A percentile compares a stretch with the other conserved stretches of the same genome.
Conservation (phyloP, 83 land plant genomes). For the Larix sibirica region DNA sequence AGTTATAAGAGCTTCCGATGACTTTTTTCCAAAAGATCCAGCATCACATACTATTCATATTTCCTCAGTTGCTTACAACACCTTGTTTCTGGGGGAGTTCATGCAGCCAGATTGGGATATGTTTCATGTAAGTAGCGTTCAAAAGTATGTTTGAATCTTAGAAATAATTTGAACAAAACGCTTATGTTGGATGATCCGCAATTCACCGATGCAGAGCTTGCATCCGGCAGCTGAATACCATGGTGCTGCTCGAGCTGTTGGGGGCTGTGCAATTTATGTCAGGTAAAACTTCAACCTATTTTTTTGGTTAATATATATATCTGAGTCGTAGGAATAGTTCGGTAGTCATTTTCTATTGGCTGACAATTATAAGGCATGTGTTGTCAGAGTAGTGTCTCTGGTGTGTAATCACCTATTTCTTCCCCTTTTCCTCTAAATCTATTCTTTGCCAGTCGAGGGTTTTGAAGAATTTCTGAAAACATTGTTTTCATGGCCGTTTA, state of each 20-base stretch:
- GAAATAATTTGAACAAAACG: no score
- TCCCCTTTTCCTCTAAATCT: no score
- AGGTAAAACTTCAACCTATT: conserved; percentile 41
- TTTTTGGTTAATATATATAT: no score
- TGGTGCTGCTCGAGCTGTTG: conserved; percentile 88
- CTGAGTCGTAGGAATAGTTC: no score
- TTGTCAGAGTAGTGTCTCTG: no score
- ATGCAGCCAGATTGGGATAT: conserved; percentile 99
- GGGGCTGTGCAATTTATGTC: conserved; percentile 90
- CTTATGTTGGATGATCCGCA: neutral
- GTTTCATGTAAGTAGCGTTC: conserved; percentile 73
- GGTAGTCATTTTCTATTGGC: no score
- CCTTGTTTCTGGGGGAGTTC: conserved; percentile 85
- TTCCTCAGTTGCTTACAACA: conserved; percentile 87
- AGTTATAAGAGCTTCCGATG: conserved; percentile 87
- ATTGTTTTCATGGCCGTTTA: no score
- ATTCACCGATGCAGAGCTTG: conserved; percentile 52
- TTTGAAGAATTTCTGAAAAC: no score
- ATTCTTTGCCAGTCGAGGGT: no score
- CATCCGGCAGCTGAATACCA: conserved; percentile 93
- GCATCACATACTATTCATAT: conserved; percentile 94
- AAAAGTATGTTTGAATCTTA: neutral
- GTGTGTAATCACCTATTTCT: no score
- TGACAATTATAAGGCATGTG: no score
- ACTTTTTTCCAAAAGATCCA: conserved; percentile 91